phyloP scores from a whole-genome alignment of 2,329 filamentous ascomycete genomes.

The Coleophoma eucalyptorum region DNA sequence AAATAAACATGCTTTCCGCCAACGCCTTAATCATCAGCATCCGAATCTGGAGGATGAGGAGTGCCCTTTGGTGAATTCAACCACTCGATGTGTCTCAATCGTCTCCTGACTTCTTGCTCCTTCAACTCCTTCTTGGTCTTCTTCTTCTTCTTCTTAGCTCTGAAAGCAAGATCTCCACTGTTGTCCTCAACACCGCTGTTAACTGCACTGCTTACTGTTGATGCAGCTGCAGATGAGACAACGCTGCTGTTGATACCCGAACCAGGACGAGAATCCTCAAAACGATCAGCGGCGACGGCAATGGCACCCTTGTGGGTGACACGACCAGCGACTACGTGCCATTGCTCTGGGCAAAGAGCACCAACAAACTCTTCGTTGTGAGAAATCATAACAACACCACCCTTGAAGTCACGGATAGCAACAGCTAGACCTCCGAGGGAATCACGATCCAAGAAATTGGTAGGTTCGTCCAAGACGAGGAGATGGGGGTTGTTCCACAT shows the following conservation, averaged over 20 bases:
- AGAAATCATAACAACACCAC: constrained; percentile 98
- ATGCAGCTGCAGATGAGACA: constrained; percentile 51
- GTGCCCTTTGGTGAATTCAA: constrained; percentile 29
- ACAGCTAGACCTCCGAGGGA: constrained; percentile 95
- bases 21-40: constrained; percentile 17
- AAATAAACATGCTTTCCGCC: neutral
- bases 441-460: constrained; percentile 98
- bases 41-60: constrained; percentile 25
- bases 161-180: constrained; percentile 78
- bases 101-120: constrained; percentile 82
- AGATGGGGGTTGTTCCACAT: constrained; percentile 99
- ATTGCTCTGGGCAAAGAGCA: constrained; percentile 92
- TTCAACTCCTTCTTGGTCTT: constrained; percentile 95
- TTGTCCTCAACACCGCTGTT: constrained; percentile 85
- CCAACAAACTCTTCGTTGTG: constrained; percentile 99
- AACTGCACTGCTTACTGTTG: constrained; percentile 56
- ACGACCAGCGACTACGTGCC: constrained; percentile 86
- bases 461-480: constrained; percentile 95
- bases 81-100: constrained; percentile 80
- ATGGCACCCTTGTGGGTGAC: constrained; percentile 80
- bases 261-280: constrained; percentile 76
- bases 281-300: constrained; percentile 73
- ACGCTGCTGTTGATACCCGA: constrained; percentile 56
- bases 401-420: constrained; percentile 96
- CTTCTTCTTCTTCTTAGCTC: constrained; percentile 94